Evolutionary conservation across 352 stramenopile genomes (phyloP), one percentile per base, ranked within the genome.

Genomic region (Paralagenidium karlingii): DNA sequence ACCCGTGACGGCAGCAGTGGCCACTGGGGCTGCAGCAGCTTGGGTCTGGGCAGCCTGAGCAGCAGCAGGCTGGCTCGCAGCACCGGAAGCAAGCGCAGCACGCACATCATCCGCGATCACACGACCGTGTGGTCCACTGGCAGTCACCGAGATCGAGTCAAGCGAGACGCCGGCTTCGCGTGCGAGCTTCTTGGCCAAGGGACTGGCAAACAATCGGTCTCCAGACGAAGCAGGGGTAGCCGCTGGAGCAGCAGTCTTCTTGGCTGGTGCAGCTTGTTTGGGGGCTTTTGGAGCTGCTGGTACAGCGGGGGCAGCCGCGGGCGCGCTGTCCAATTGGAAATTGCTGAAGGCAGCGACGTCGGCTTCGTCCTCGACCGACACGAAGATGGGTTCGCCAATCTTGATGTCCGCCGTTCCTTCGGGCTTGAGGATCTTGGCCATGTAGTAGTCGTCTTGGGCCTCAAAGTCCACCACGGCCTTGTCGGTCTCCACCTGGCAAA

Each of bases 391-490:
- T 31, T 81, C 60, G 12, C 70, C 68, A 39, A 87, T 67, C 32
- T 76, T 52, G 50, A 99, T 79, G 43, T 98, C 92, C 5, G 71
- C 60, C 5, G 65, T 47, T 11, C 89, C 91, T 6, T 74, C 80
- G 13, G 65, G 53, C 28, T 90, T 83, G 29, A 98, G 69, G 60
- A 98, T 97, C 68, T 97, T 97, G 33, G 89, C 92, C 29, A 98
- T 49, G 34, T 94, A 75, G 40, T 70, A 77, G 25, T 98, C 94
- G 57, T 99, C 94, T 52, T 97, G 90, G 8, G 88, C 84, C 59
- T 98, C 95, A 55, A 96, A 99, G 63, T 98, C 94, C 36, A 99
- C 94, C 19, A 94, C 94, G 15, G 95, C 94, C 68, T 99, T 98
- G 68, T 99, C 95, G 9, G 95, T 99, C 68, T 99, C 94, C 43